Conservation (phyloP, 1,284 basidiomycete genomes). For the Cutaneotrichosporon sp. region DNA sequence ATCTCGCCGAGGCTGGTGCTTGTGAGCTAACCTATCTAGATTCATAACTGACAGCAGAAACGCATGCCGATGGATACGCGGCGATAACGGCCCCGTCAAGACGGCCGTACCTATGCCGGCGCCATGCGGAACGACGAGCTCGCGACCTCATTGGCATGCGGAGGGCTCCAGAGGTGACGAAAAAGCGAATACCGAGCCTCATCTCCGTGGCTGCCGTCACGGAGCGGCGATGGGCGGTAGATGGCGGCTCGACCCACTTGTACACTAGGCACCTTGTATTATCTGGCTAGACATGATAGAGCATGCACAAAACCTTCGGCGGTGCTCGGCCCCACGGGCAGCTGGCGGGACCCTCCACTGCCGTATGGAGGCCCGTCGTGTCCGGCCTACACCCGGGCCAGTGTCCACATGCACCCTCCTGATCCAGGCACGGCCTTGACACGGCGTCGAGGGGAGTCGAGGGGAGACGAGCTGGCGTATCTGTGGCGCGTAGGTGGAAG, state of each 20-base stretch:
- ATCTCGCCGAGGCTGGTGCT: conserved; percentile 4
- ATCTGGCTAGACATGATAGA: too few relatives aligned
- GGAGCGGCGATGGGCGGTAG: too few relatives aligned
- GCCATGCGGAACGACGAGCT: not conserved
- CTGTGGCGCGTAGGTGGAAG: not conserved
- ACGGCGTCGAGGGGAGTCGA: not conserved
- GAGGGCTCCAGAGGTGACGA: too few relatives aligned
- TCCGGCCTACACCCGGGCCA: not conserved
- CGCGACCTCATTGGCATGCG: not conserved
- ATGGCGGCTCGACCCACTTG: too few relatives aligned
- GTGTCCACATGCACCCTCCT: not conserved
- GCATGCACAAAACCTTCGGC: not conserved
- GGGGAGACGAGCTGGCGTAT: too few relatives aligned
- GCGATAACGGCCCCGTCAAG: too few relatives aligned
- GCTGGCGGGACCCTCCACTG: not conserved
- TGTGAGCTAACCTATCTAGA: not conserved
- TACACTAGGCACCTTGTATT: not conserved
- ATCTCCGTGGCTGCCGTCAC: not conserved
- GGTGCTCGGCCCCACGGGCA: not conserved
- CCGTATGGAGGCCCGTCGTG: not conserved
- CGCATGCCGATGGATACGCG: not conserved
- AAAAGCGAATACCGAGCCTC: not conserved
- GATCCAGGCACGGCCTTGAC: not conserved
- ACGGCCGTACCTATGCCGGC: too few relatives aligned
- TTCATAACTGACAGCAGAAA: not conserved